These are phyloP conservation scores for Moesziomyces antarcticus DNA, from an alignment of 1,284 basidiomycete species.

Conservation along the genomic window DNA sequence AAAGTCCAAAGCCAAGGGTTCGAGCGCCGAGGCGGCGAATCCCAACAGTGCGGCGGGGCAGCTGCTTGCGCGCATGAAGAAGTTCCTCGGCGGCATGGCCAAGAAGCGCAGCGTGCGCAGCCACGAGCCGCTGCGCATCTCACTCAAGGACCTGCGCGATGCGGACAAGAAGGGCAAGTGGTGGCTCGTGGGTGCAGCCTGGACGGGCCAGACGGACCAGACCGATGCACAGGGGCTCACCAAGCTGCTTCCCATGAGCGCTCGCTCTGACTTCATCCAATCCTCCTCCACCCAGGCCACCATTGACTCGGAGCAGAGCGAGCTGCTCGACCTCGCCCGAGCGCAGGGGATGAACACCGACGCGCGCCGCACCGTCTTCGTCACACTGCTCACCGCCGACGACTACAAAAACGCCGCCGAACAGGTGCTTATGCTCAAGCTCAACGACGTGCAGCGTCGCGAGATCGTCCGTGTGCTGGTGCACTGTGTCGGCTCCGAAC, in stretches of 20 bases:
- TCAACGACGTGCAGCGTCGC: conserved; percentile 90
- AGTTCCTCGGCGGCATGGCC: conserved; percentile 54
- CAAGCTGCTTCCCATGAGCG: conserved; percentile 45
- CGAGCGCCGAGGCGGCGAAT: conserved; percentile 17
- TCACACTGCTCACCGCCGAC: conserved; percentile 82
- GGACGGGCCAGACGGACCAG: conserved; percentile 88
- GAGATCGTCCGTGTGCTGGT: conserved; percentile 91
- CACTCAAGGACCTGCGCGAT: conserved; percentile 81
- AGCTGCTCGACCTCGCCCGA: conserved; percentile 81
- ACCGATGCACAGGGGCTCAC: conserved; percentile 70
- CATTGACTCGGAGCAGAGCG: conserved; percentile 71
- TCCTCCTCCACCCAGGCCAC: conserved; percentile 34
- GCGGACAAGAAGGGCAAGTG: conserved; percentile 92
- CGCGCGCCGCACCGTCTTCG: conserved; percentile 87
- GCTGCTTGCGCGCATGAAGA: conserved; percentile 52
- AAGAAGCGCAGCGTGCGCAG: conserved; percentile 54
- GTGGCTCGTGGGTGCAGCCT: conserved; percentile 98
- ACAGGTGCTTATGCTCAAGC: conserved; percentile 80
- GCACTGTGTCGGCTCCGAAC: conserved; percentile 81
- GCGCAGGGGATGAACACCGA: conserved; percentile 99
- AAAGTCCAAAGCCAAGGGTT: conserved; percentile 13
- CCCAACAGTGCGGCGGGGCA: conserved; percentile 23
- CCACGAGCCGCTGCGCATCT: conserved; percentile 57
- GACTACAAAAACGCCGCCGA: conserved; percentile 95
- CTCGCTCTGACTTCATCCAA: conserved; percentile 20